Evolutionary conservation across 2,329 filamentous ascomycete species (phyloP), one percentile per base, ranked within the genome.

Genomic region (Niveomyces coronatus): DNA sequence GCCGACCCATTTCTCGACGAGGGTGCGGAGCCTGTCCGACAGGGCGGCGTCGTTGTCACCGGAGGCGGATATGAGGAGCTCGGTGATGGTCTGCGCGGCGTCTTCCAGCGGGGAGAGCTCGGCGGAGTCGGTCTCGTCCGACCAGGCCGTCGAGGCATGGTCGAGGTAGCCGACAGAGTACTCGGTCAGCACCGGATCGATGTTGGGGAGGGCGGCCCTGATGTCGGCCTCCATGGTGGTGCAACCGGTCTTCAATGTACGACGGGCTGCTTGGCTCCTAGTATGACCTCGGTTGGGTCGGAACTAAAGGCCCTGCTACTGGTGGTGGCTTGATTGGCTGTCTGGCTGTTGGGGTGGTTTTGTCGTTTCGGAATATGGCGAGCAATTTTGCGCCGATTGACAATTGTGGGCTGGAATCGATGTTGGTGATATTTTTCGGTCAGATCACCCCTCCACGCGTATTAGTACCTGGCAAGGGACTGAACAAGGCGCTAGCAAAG

Each of bases 151-250:
- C 33, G 88, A 91, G 34, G 91, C 91, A 70, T 98, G 89, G 53
- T 79, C 87, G 50, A 98, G 71, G 58, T 96, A 98, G 41, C 91
- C 91, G 47, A 86, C 85, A 30, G 87, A 91, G 63, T 94, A 95
- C 63, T 94, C 85, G 34, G 86, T 88, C 49, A 95, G 70, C 45
- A 94, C 73, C 42, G 82, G 85, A 63, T 95, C 88, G 50, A 95
- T 85, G 55, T 83, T 82, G 45, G 87, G 87, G 49, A 94, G 76
- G 49, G 86, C 76, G 44, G 81, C 70, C 65, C 82, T 82, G 57
- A 94, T 86, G 65, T 94, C 85, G 53, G 83, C 71, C 62, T 94
- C 87, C 87, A 94, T 94, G 46, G 44, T 62, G 26, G 10, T 20
- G 19, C 7, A n/a, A n/a, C n/a, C n/a, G n/a, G n/a, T n/a, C n/a